A percentile compares a stretch with the other conserved stretches of the same genome.
phyloP scores from a whole-genome alignment of 2,329 filamentous ascomycete genomes.

The Calonectria leucothoes region DNA sequence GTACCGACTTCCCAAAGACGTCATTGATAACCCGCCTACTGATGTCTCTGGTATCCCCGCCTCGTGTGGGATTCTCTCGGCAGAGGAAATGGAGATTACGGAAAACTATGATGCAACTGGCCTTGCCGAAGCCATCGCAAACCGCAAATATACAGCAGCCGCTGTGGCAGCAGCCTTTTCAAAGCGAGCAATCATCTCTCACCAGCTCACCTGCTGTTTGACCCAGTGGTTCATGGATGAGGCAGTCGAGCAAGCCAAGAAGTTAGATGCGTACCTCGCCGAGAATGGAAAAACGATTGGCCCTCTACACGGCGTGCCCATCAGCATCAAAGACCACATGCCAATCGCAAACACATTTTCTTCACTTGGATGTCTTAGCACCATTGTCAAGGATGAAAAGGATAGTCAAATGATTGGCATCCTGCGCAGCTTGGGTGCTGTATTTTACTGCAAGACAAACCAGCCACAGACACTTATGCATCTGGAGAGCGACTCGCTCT shows the following conservation, averaged over 20 bases:
- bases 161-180: constrained; percentile 61
- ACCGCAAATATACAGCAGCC: constrained; percentile 49
- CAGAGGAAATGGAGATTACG: constrained; percentile 60
- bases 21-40: constrained; percentile 30
- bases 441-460: constrained; percentile 63
- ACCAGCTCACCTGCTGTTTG: constrained; percentile 66
- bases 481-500: constrained; percentile 69
- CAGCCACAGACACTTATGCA: constrained; percentile 67
- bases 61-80: constrained; percentile 55
- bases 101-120: constrained; percentile 56
- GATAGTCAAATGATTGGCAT: constrained; percentile 69
- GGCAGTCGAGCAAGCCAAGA: constrained; percentile 54
- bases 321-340: constrained; percentile 62
- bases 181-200: constrained; percentile 63
- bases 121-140: constrained; percentile 53
- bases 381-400: constrained; percentile 60
- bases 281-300: constrained; percentile 45
- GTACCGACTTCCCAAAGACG: constrained; percentile 40
- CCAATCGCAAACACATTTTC: constrained; percentile 62
- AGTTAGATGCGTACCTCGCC: constrained; percentile 55
- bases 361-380: constrained; percentile 62
- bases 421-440: constrained; percentile 67
- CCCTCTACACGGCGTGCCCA: constrained; percentile 38
- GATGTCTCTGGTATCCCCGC: constrained; percentile 26
- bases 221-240: constrained; percentile 63